Evolutionary conservation across 2,329 filamentous ascomycete genomes (phyloP).

Genomic region (Aspergillus oerlinghausenensis): DNA sequence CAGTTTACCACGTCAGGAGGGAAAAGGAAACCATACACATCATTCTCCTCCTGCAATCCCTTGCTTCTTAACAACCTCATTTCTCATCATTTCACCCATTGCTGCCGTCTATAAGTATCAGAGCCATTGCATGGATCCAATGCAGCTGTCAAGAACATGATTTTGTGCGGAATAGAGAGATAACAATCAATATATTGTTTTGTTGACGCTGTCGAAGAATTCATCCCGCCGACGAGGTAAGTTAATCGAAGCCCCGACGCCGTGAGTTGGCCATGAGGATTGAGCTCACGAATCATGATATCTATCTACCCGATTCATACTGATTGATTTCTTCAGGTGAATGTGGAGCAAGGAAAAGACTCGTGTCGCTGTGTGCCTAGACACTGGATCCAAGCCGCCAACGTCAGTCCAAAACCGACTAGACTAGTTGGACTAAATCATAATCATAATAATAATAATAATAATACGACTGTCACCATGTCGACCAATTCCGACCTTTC

Average conservation of each 20-base stretch:
- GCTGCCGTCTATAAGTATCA: neutral
- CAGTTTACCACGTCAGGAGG: neutral
- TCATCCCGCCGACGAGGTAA: neutral
- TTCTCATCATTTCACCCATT: neutral
- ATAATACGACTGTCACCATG: conserved; percentile 24
- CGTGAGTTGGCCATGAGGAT: neutral
- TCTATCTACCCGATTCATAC: neutral
- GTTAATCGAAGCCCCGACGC: neutral
- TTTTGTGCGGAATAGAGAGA: neutral
- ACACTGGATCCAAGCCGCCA: conserved; percentile 1
- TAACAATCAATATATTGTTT: neutral
- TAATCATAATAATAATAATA: neutral
- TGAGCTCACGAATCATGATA: neutral
- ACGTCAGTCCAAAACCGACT: neutral
- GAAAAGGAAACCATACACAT: neutral
- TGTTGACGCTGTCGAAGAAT: neutral
- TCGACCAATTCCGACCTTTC: conserved; percentile 23
- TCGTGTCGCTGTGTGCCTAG: conserved; percentile 8
- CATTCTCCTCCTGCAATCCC: neutral
- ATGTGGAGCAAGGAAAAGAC: conserved; percentile 26
- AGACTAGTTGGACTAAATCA: neutral
- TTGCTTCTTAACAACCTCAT: neutral
- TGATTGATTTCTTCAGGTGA: neutral
- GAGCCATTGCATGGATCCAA: neutral
- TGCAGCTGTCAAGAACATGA: neutral